Conservation (phyloP, 208 protist species). For the Angomonas ambiguus region DNA sequence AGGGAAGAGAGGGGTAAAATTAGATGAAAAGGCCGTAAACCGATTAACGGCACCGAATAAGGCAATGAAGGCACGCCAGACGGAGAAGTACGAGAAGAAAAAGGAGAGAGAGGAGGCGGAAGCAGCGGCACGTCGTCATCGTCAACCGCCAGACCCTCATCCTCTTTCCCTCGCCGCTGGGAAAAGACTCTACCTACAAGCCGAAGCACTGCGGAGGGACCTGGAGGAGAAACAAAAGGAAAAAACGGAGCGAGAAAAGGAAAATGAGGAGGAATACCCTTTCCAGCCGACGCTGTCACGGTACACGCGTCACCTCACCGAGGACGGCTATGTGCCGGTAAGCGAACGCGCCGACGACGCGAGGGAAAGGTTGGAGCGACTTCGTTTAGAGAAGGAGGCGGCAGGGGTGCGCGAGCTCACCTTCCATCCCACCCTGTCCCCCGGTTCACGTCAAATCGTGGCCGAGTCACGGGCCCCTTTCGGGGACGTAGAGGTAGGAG, state of each 20-base stretch:
- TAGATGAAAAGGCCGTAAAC: conserved; percentile 21
- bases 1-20: conserved; percentile 17
- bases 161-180: conserved; percentile 41
- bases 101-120: conserved; percentile 28
- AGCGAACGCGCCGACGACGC: conserved; percentile 29
- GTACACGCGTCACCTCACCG: conserved; percentile 28
- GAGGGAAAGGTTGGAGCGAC: conserved; percentile 28
- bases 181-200: conserved; percentile 46
- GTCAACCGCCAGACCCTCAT: conserved; percentile 13
- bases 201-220: conserved; percentile 12
- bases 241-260: conserved; percentile 13
- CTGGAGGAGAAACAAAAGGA: conserved; percentile 22
- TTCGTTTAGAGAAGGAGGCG: conserved; percentile 28
- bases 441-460: conserved; percentile 31
- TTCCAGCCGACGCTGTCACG: conserved; percentile 63
- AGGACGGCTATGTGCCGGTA: conserved; percentile 18
- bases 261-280: conserved; percentile 35
- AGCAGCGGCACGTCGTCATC: conserved; percentile 8
- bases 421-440: conserved; percentile 53
- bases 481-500: conserved; percentile 27
- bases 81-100: conserved; percentile 54
- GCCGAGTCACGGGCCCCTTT: conserved; percentile 11
- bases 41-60: conserved; percentile 39
- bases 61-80: conserved; percentile 27
- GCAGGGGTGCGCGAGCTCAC: conserved; percentile 31